A percentile compares a stretch with the other conserved stretches of the same genome.
Evolutionary conservation across 2,329 filamentous ascomycete genomes (phyloP).

Genomic region (Venturia nashicola): DNA sequence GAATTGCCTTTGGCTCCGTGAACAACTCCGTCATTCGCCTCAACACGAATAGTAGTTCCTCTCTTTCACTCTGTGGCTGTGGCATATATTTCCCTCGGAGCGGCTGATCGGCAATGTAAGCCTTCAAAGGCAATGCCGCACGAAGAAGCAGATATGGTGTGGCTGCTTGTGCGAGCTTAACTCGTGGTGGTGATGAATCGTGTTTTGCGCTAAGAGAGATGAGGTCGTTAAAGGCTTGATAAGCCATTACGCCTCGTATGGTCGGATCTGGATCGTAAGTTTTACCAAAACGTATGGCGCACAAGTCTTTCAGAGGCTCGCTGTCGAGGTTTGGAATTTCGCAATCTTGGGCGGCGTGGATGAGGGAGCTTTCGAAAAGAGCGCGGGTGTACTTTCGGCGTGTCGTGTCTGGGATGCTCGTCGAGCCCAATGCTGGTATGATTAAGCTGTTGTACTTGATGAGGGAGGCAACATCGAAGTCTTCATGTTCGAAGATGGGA

Average conservation of each 20-base stretch:
- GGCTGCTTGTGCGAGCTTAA: slow-evolving; percentile 59
- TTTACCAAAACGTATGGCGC: slow-evolving; percentile 54
- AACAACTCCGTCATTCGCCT: slow-evolving; percentile 51
- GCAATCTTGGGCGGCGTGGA: slow-evolving; percentile 56
- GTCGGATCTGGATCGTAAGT: slow-evolving; percentile 58
- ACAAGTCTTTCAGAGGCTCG: slow-evolving; percentile 49
- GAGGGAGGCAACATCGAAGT: slow-evolving; percentile 71
- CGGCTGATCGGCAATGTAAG: slow-evolving; percentile 85
- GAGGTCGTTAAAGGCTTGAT: slow-evolving; percentile 69
- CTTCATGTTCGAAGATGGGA: slow-evolving; percentile 49
- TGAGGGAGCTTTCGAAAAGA: slow-evolving; percentile 70
- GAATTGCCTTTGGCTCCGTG: slow-evolving; percentile 59
- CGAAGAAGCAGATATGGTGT: slow-evolving; percentile 76
- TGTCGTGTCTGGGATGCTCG: slow-evolving; percentile 51
- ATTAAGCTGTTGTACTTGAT: slow-evolving; percentile 56
- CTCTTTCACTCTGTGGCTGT: slow-evolving; percentile 68
- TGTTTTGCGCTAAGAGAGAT: slow-evolving; percentile 39
- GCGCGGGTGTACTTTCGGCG: slow-evolving; percentile 60
- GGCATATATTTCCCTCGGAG: slow-evolving; percentile 71
- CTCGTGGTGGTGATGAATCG: slow-evolving; percentile 30
- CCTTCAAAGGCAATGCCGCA: slow-evolving; percentile 65
- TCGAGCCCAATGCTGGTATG: slow-evolving; percentile 58
- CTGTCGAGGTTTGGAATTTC: slow-evolving; percentile 40
- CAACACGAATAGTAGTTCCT: slow-evolving; percentile 65
- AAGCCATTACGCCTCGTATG: slow-evolving; percentile 59